A percentile compares a stretch with the other conserved stretches of the same genome.
phyloP scores from a whole-genome alignment of 2,329 filamentous ascomycete species.

The Zymoseptoria tritici region DNA sequence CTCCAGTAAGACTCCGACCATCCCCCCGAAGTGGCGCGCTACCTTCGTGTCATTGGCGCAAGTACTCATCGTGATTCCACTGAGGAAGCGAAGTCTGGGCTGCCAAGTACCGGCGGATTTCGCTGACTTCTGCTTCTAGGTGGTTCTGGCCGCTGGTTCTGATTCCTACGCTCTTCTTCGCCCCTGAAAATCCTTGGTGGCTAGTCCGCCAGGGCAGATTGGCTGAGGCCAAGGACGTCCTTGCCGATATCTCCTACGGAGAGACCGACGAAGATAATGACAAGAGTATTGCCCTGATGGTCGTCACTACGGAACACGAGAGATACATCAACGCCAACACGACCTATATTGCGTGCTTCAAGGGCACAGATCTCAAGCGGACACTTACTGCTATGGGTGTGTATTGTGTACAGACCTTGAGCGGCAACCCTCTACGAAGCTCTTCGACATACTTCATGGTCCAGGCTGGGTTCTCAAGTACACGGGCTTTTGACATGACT shows the following conservation, averaged over 20 bases:
- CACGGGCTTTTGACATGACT: too few species aligned
- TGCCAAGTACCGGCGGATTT: constrained; percentile 30
- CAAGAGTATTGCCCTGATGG: neutral
- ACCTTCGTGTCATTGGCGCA: too few species aligned
- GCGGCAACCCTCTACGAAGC: constrained; percentile 6
- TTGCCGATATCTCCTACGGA: constrained; percentile 22
- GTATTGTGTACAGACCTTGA: constrained; percentile 7
- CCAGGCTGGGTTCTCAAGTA: neutral
- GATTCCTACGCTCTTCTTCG: constrained; percentile 20
- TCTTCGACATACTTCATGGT: constrained; percentile 4
- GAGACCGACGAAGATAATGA: constrained; percentile 13
- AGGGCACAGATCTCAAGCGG: neutral
- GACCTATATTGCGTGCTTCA: constrained; percentile 1
- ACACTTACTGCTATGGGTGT: neutral
- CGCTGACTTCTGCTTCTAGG: constrained; percentile 38
- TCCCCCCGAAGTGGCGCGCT: too few species aligned
- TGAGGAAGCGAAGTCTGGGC: constrained; percentile 1
- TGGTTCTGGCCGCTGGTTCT: constrained; percentile 40
- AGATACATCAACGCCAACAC: neutral
- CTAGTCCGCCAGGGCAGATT: constrained; percentile 20
- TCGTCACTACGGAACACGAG: constrained; percentile 1
- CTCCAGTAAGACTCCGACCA: too few species aligned
- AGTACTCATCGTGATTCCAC: too few species aligned
- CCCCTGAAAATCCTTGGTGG: constrained; percentile 26
- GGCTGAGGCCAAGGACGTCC: constrained; percentile 17